Evolutionary conservation across 2,329 filamentous ascomycete species (phyloP).

Genomic region (Exophiala viscosa): DNA sequence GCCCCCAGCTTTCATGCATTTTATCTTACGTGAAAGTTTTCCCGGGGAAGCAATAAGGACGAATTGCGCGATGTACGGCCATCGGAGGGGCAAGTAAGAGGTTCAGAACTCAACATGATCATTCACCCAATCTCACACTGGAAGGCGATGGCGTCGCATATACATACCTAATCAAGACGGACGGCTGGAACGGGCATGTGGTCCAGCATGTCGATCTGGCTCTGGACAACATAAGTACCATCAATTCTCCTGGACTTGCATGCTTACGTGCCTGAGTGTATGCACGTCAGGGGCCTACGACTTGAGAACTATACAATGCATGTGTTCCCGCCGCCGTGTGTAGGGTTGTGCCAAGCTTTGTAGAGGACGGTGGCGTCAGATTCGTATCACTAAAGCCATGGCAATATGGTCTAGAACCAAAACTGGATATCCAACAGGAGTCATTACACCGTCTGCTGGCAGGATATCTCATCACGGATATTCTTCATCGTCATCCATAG

Average conservation of each 20-base stretch:
- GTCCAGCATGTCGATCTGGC: too few relatives aligned
- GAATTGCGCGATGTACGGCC: background rate
- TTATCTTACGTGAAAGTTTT: background rate
- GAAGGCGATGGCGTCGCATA: background rate
- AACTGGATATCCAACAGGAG: background rate
- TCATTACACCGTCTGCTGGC: background rate
- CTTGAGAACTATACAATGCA: too few relatives aligned
- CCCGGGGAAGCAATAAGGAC: background rate
- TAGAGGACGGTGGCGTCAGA: too few relatives aligned
- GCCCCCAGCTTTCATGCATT: background rate
- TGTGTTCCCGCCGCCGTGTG: too few relatives aligned
- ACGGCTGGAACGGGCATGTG: background rate
- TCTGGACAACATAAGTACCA: too few relatives aligned
- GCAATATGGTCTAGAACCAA: too few relatives aligned
- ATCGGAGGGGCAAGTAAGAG: background rate
- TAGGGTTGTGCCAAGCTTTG: too few relatives aligned
- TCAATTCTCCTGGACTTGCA: too few relatives aligned
- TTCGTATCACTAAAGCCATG: too few relatives aligned
- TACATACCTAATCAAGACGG: slow-evolving; percentile 2
- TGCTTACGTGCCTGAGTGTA: too few relatives aligned
- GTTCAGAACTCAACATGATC: background rate
- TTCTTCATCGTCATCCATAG: slow-evolving; percentile 22
- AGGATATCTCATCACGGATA: slow-evolving; percentile 6
- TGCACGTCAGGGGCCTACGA: too few relatives aligned
- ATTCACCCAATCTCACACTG: background rate